Evolutionary conservation across 306 rosid genomes (phyloP).

Genomic region (Casuarina equisetifolia): DNA sequence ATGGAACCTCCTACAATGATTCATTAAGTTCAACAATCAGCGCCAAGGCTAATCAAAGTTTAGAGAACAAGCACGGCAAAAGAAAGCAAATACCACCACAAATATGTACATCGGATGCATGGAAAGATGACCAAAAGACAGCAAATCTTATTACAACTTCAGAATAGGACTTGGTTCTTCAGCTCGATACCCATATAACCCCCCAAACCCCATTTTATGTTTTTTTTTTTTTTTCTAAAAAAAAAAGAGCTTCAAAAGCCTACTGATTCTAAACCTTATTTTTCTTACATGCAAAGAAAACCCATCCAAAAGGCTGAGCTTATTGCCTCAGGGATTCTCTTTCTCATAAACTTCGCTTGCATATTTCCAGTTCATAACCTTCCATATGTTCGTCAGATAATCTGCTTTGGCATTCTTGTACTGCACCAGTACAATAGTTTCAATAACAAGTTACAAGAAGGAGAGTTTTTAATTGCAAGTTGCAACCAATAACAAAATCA

Average conservation of each 20-base stretch:
- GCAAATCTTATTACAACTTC: background rate
- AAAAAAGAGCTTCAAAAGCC: too few species aligned
- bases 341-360: slow-evolving; percentile 38
- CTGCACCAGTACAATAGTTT: slow-evolving; percentile 32
- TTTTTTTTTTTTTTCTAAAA: too few species aligned
- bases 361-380: slow-evolving; percentile 58
- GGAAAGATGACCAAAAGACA: background rate
- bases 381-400: slow-evolving; percentile 65
- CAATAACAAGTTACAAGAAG: background rate
- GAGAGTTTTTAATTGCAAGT: background rate
- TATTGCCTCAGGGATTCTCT: slow-evolving; percentile 22
- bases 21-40: too few species aligned
- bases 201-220: too few species aligned
- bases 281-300: background rate
- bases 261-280: background rate
- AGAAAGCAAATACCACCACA: background rate
- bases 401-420: slow-evolving; percentile 58
- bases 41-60: background rate
- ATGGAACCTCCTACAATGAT: too few species aligned
- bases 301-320: background rate
- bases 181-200: too few species aligned
- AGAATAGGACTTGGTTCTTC: background rate
- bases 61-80: background rate
- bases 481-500: background rate
- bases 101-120: background rate